Evolutionary conservation across 2,329 filamentous ascomycete species (phyloP).

Genomic region (Fonsecaea pugnacius): DNA sequence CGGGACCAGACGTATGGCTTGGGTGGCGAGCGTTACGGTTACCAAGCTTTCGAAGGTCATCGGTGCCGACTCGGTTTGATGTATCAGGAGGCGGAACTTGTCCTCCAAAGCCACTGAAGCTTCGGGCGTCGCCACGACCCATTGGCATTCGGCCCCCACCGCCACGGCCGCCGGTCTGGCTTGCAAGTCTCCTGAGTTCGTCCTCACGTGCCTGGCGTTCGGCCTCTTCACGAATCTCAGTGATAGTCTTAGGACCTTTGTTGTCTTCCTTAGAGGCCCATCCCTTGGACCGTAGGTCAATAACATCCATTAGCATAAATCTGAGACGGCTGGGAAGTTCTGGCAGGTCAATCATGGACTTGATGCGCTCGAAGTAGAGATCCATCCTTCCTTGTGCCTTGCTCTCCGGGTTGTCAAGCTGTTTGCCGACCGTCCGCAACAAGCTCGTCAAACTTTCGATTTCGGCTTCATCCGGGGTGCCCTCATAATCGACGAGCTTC

Average conservation of each 20-base stretch:
- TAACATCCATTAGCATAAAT: constrained; percentile 96
- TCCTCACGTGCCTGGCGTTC: constrained; percentile 78
- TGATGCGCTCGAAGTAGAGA: constrained; percentile 88
- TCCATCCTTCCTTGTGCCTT: constrained; percentile 88
- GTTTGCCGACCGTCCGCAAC: constrained; percentile 85
- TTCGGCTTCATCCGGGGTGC: constrained; percentile 90
- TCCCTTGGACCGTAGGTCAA: constrained; percentile 76
- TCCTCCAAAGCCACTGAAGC: constrained; percentile 71
- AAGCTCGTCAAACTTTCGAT: constrained; percentile 95
- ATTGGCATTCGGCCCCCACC: constrained; percentile 69
- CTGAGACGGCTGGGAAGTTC: constrained; percentile 83
- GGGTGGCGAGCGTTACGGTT: constrained; percentile 68
- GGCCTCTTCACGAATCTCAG: constrained; percentile 84
- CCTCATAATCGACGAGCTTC: constrained; percentile 94
- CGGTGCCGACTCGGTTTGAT: constrained; percentile 83
- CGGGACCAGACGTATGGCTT: constrained; percentile 57
- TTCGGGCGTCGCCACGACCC: constrained; percentile 84
- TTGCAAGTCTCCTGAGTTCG: constrained; percentile 65
- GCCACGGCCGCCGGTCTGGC: constrained; percentile 61
- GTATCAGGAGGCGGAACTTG: constrained; percentile 71
- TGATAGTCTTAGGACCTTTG: constrained; percentile 96
- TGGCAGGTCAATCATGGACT: constrained; percentile 76
- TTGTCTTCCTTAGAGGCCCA: constrained; percentile 88
- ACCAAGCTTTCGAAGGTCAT: constrained; percentile 82
- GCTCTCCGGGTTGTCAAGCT: constrained; percentile 73